Evolutionary conservation across 768 basidiomycete genomes (phyloP).

Genomic region (Filobasidium floriforme): DNA sequence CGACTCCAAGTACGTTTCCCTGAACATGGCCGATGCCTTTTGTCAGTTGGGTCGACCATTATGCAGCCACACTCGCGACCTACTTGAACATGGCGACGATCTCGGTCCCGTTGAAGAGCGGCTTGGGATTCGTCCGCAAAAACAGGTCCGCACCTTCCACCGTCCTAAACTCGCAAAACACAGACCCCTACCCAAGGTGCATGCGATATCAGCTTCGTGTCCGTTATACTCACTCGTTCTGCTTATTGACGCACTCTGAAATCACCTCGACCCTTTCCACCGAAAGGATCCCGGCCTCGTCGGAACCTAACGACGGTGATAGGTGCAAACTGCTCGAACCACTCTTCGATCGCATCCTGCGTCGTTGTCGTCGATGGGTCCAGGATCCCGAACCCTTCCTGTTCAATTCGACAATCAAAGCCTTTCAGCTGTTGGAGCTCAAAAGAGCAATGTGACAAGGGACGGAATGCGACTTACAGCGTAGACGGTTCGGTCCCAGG

Average conservation of each 20-base stretch:
- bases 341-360: constrained; percentile 68
- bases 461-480: constrained; percentile 37
- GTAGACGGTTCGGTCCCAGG: constrained; percentile 77
- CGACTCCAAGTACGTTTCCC: constrained; percentile 69
- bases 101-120: constrained; percentile 60
- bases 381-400: constrained; percentile 71
- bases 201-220: not conserved
- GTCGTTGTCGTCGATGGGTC: constrained; percentile 38
- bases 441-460: not conserved
- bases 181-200: constrained; percentile 59
- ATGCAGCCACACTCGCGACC: constrained; percentile 32
- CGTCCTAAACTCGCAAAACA: constrained; percentile 83
- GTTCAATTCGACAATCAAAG: not conserved
- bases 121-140: constrained; percentile 72
- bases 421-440: not conserved
- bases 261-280: constrained; percentile 50
- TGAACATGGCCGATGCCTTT: constrained; percentile 35
- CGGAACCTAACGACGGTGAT: constrained; percentile 82
- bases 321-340: constrained; percentile 67
- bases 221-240: too few species aligned
- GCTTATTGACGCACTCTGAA: constrained; percentile 63
- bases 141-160: constrained; percentile 63
- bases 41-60: not conserved
- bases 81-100: constrained; percentile 83
- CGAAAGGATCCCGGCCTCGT: constrained; percentile 53